These are phyloP conservation scores for Vitis vinifera DNA, from an alignment of 164 flowering plant genomes.

Conservation along the genomic window DNA sequence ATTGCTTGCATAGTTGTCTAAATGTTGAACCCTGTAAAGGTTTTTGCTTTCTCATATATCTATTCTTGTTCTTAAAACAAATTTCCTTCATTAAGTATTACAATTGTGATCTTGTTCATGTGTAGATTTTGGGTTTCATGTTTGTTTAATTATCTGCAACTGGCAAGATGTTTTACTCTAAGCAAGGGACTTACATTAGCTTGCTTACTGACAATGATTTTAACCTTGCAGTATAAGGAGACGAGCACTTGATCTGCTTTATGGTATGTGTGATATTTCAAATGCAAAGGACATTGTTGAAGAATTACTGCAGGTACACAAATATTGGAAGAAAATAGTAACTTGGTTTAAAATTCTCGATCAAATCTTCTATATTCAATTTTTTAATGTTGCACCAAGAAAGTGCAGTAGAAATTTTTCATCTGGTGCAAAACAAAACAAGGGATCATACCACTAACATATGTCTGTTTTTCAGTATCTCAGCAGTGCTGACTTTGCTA, in stretches of 20 bases:
- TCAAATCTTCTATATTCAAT: background rate
- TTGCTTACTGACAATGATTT: background rate
- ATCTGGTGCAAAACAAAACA: too few species aligned
- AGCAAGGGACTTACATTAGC: too few species aligned
- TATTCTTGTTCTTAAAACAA: too few species aligned
- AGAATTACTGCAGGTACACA: slow-evolving; percentile 88
- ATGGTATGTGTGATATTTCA: slow-evolving; percentile 99
- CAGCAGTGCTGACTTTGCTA: slow-evolving; percentile 92
- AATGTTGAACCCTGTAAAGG: too few species aligned
- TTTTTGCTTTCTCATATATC: too few species aligned
- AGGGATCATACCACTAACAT: slow-evolving; percentile 4
- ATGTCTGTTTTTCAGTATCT: slow-evolving; percentile 69
- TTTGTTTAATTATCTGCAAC: too few species aligned
- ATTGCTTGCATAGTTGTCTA: too few species aligned
- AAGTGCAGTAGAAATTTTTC: background rate
- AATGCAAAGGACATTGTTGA: slow-evolving; percentile 99
- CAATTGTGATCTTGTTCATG: too few species aligned
- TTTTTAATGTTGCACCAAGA: background rate
- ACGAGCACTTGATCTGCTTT: slow-evolving; percentile 98
- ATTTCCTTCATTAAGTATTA: too few species aligned
- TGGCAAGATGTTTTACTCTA: too few species aligned
- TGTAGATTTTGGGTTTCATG: too few species aligned
- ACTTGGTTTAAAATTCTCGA: background rate
- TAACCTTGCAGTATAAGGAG: slow-evolving; percentile 72
- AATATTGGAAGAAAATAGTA: background rate